Base-by-base conservation (phyloP, 345 rosid species). In the Ricinus communis region DNA sequence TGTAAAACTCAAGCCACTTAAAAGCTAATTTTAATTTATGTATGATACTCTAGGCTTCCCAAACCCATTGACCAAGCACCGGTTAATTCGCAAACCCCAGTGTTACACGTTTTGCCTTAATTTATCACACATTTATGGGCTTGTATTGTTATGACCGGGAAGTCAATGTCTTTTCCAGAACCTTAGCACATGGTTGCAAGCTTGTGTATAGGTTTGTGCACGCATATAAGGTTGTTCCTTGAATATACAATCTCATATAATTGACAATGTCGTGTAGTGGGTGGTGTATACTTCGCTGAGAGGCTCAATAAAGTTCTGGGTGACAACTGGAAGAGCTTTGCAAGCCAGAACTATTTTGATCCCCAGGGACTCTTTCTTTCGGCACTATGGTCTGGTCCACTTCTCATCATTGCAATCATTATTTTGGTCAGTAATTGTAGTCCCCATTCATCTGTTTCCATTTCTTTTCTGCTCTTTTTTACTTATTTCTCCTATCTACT, bases 381-480 rank as follows among this genome's bases (percentile, higher is more conserved):
- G 0, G 80, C 77, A 8, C 87, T 95, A 71, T 95, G 98, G 99
- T 96, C 99, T 8, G 97, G 97, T 28, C 99, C 99, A 49, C 98
- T 95, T 76, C 86, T 95, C 11, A 65, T 81, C 74, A 83, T 90
- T 58, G 90, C 99, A 52, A 86, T 88, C 71, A 71, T 88, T 51
- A 90, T 95, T 74, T 77, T 95, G 97, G 99, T 95, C 41, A 71
- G 86, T 77, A 25, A 73, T 71, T 57, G 38, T 28, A 8, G 57
- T 38, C 65, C 51, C 6, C 18, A 3, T 77, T 50, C 52, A 40
- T 62, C 11, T 51, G 38, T 68, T 71, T 43, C 18, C 40, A 38
- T 52, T 59, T 6, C 61, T 47, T 46, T 18, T 61, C 21, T 21
- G 11, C 54, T n/a, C n/a, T 50, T 64, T 36, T 41, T 69, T 52